Evolutionary conservation across 78 protist species (phyloP).

Genomic region (Dictyostelium citrinum): DNA sequence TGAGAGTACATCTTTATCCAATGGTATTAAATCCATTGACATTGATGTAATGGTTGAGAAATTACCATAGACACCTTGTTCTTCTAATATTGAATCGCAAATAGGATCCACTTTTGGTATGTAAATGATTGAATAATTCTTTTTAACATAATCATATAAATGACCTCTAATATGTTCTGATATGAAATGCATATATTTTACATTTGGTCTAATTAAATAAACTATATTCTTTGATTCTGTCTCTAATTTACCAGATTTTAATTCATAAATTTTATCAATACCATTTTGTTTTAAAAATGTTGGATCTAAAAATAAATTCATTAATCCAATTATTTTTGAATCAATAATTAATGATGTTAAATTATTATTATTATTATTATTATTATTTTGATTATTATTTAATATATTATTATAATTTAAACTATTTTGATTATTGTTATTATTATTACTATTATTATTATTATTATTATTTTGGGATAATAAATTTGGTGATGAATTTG

Average conservation of each 20-base stretch:
- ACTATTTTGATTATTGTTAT: neutral
- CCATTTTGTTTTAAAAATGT: constrained; percentile 86
- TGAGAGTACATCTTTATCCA: constrained; percentile 93
- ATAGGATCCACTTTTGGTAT: constrained; percentile 85
- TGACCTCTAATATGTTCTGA: constrained; percentile 34
- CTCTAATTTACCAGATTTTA: constrained; percentile 59
- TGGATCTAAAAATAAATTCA: constrained; percentile 84
- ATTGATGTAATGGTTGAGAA: constrained; percentile 15
- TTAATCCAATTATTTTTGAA: constrained; percentile 85
- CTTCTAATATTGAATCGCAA: constrained; percentile 88
- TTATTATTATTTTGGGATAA: neutral
- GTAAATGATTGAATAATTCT: constrained; percentile 71
- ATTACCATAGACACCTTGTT: constrained; percentile 83
- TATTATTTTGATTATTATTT: neutral
- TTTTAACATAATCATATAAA: constrained; percentile 15
- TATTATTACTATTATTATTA: neutral
- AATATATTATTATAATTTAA: neutral
- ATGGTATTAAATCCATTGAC: constrained; percentile 87
- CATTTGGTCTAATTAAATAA: constrained; percentile 86
- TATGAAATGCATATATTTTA: constrained; percentile 28
- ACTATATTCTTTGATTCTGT: constrained; percentile 59
- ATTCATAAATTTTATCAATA: constrained; percentile 84
- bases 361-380: neutral
- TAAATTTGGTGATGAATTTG: neutral
- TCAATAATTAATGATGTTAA: constrained; percentile 89